Conservation (phyloP, 2,329 filamentous ascomycete species). For the Curvularia lunata region DNA sequence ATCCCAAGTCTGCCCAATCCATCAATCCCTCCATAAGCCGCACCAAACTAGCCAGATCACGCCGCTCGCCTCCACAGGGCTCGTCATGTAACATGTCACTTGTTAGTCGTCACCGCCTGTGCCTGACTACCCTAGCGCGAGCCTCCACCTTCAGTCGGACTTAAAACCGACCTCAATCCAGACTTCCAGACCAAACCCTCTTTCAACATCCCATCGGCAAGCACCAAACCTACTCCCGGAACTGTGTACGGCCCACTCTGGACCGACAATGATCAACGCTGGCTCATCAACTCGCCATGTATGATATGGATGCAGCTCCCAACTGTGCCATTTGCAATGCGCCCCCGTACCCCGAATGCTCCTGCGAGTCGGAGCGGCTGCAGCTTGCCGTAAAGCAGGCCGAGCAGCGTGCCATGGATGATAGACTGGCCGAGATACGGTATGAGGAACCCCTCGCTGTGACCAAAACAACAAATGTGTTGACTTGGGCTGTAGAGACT, state of each 20-base stretch:
- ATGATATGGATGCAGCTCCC: constrained; percentile 48
- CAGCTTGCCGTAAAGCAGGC: constrained; percentile 51
- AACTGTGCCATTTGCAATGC: constrained; percentile 53
- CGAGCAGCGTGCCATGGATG: constrained; percentile 48
- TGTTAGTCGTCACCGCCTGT: constrained; percentile 48
- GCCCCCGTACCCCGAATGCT: constrained; percentile 48
- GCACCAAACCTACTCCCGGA: constrained; percentile 15
- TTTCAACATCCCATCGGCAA: constrained; percentile 14
- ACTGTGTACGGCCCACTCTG: constrained; percentile 17
- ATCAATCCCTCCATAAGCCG: constrained; percentile 40
- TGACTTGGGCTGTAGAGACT: constrained; percentile 49
- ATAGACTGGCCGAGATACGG: constrained; percentile 45
- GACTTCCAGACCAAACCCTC: constrained; percentile 20
- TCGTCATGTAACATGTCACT: constrained; percentile 48
- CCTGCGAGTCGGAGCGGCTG: constrained; percentile 49
- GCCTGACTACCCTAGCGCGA: constrained; percentile 35
- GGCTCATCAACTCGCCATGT: constrained; percentile 31
- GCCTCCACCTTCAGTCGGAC: constrained; percentile 24
- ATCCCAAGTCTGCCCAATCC: constrained; percentile 40
- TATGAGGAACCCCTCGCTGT: constrained; percentile 15
- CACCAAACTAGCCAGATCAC: constrained; percentile 42
- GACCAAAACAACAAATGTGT: constrained; percentile 2
- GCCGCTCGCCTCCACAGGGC: constrained; percentile 29
- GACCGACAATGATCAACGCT: constrained; percentile 38
- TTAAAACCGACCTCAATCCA: constrained; percentile 29